Percentiles rank a stretch among this genome's conserved stretches.
Conservation (phyloP, 768 basidiomycete genomes). For the Lactarius vividus region DNA sequence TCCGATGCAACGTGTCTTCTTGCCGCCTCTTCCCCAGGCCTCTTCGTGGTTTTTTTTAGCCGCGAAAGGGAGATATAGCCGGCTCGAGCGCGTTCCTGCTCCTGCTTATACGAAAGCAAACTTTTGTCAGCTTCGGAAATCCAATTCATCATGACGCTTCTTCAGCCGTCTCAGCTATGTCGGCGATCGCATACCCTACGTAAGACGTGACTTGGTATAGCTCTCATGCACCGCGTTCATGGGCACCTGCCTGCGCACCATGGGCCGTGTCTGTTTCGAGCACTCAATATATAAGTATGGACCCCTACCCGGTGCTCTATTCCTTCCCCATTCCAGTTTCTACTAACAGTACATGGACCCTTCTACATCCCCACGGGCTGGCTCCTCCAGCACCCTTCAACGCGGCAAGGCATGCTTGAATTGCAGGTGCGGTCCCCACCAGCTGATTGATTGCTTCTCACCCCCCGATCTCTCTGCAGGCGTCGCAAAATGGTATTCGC, state of each 20-base stretch:
- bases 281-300: slow-evolving; percentile 24
- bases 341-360: slow-evolving; percentile 14
- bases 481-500: slow-evolving; percentile 26
- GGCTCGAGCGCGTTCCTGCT: neutral
- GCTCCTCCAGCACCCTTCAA: slow-evolving; percentile 25
- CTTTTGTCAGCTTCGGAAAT: slow-evolving; percentile 1
- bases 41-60: neutral
- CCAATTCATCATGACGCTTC: too few species aligned
- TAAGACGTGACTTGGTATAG: neutral
- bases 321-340: slow-evolving; percentile 1
- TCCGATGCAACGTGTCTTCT: neutral
- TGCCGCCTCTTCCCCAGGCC: neutral
- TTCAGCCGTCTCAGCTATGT: neutral
- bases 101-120: neutral
- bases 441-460: neutral
- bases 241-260: neutral
- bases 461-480: slow-evolving; percentile 1
- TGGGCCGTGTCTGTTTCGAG: neutral
- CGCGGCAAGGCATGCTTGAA: slow-evolving; percentile 29
- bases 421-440: slow-evolving; percentile 23
- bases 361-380: slow-evolving; percentile 11
- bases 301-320: neutral
- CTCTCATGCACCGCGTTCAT: neutral
- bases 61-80: slow-evolving; percentile 16
- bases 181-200: neutral